Base-by-base conservation (phyloP, 2,329 filamentous ascomycete genomes). In the Stemphylium lycopersici region DNA sequence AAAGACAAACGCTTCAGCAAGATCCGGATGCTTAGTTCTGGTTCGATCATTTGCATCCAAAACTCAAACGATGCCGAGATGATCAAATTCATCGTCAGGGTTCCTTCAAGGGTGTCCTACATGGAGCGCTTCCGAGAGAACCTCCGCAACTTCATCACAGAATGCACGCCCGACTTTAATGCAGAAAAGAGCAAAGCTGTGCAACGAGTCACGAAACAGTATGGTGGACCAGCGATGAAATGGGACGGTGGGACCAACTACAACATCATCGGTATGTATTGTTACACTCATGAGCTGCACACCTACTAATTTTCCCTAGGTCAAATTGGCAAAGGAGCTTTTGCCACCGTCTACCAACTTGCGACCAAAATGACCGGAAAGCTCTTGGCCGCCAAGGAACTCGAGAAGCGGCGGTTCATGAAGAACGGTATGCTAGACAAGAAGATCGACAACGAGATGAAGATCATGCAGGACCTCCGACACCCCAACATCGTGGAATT, bases 381-480 rank as follows among this genome's bases (percentile, higher is more conserved):
- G 26, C 86, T 93, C 0, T 96, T 90, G 68, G 95, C 95, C 4
- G 93, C 92, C 12, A 99, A 99, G 73, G 92, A 98, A 75, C 84
- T 99, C 3, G 92, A 97, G 75, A 98, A 97, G 78, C 86, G 90
- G 47, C 87, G 88, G 15, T 96, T 97, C 70, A 90, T 96, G 80
- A 96, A 96, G 78, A 95, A 96, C 65, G 93, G 92, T 2, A 82
- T 93, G 16, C 77, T 96, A 18, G 92, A 96, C 67, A 88, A 92
- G 62, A 96, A 96, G 74, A 89, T 98, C 12, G 91, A 97, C 70
- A 97, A 96, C 66, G 95, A 99, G 77, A 93, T 99, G 88, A 90
- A 87, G 62, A 98, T 99, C 66, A 98, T 99, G 91, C 87, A 89
- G 67, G 84, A 82, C 48, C 84, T 98, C 46, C 81, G 87, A 48